Base-by-base conservation (phyloP, 2,329 filamentous ascomycete genomes). In the Epichloe glyceriae region DNA sequence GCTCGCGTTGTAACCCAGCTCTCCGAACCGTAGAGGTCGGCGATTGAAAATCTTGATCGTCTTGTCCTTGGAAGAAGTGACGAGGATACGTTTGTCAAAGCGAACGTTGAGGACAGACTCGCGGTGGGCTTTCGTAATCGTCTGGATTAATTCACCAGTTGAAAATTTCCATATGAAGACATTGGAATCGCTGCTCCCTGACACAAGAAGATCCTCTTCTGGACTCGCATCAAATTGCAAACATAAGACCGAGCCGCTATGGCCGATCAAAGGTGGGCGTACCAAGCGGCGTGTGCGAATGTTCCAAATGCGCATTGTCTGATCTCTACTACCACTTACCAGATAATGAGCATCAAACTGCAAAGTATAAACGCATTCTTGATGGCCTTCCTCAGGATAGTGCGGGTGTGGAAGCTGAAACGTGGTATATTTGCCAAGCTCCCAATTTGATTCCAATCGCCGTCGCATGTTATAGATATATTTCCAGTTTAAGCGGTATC, bases 51-150 rank as follows among this genome's bases (percentile, higher is more conserved):
- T 83, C 67, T 96, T 96, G 73, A 98, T 95, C 0, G 85, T 85
- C 66, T 90, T 94, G 67, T 98, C 93, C 65, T 98, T 98, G 46
- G 91, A 97, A 61, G 93, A 97, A 0, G 93, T 98, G 12, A 97
- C 88, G 4, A 98, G 75, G 55, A 94, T 94, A 8, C 88, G 80
- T 57, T 88, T 84, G 62, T 97, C 90, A 58, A 97, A 98, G 54
- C 87, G 81, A 51, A 98, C 81, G 61, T 97, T 97, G 15, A 98
- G 73, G 0, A 98, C 90, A 0, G 91, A 95, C 66, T 98, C 93
- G 33, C 75, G 73, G 64, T 98, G 93, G 0, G 91, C 91, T 43
- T 80, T 75, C 1, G 74, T 74, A 34, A 97, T 79, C 52, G 82
- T 82, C 60, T 90, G 86, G 12, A 97, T 68, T 37, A 88, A 78